Evolutionary conservation across 1,284 basidiomycete species (phyloP).

Genomic region (Apiotrichum domesticum): DNA sequence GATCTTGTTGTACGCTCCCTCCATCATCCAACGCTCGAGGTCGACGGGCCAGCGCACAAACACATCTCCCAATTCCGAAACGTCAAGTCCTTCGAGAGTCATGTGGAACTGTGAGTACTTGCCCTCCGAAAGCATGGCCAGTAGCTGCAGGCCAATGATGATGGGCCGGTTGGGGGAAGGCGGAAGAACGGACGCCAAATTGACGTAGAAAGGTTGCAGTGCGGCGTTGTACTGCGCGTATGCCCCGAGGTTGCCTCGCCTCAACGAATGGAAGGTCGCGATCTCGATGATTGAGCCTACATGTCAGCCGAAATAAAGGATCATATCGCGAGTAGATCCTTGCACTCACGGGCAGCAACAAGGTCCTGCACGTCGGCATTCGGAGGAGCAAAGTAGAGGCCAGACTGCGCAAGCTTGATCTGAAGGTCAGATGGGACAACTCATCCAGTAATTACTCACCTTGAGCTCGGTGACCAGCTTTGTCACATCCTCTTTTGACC

Average conservation of each 20-base stretch:
- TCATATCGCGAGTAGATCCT: too few relatives aligned
- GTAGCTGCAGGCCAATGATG: constrained; percentile 86
- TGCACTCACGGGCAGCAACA: constrained; percentile 40
- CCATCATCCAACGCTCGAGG: constrained; percentile 96
- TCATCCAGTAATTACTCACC: constrained; percentile 19
- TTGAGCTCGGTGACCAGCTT: constrained; percentile 38
- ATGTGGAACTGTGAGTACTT: constrained; percentile 97
- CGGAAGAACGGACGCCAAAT: constrained; percentile 68
- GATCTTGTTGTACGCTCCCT: constrained; percentile 95
- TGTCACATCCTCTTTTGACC: constrained; percentile 24
- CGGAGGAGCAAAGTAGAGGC: constrained; percentile 46
- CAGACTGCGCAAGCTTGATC: constrained; percentile 44
- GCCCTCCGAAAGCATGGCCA: constrained; percentile 90
- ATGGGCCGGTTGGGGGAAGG: constrained; percentile 79
- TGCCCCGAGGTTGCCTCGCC: constrained; percentile 76
- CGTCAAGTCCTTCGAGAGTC: constrained; percentile 82
- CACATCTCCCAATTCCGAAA: constrained; percentile 62
- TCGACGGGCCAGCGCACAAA: constrained; percentile 82
- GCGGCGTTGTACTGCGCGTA: constrained; percentile 95
- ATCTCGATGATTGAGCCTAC: constrained; percentile 90
- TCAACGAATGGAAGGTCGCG: constrained; percentile 87
- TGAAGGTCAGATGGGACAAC: constrained; percentile 7
- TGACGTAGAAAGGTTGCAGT: constrained; percentile 85
- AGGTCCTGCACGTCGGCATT: constrained; percentile 38
- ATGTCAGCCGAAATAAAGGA: neutral